These are phyloP conservation scores for Arabidopsis lyrata DNA, from an alignment of 441 rosid species.

Conservation along the genomic window DNA sequence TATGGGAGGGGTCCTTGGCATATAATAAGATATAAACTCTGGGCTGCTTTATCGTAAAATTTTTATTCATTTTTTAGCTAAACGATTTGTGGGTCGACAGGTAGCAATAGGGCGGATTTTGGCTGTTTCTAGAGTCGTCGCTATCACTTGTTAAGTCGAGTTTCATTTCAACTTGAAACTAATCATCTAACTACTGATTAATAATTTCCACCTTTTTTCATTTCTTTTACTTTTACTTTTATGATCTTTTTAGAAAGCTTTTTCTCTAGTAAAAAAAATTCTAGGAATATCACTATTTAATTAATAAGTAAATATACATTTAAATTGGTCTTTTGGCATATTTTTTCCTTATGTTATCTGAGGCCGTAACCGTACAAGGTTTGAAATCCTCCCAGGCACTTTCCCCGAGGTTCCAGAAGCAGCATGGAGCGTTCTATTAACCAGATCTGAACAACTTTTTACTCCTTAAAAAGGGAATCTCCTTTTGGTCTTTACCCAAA, in stretches of 20 bases:
- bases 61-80: slow-evolving; percentile 20
- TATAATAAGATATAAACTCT: slow-evolving; percentile 31
- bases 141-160: slow-evolving; percentile 44
- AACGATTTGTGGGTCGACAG: slow-evolving; percentile 45
- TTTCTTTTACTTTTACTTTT: slow-evolving; percentile 27
- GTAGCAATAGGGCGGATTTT: slow-evolving; percentile 43
- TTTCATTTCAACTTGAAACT: slow-evolving; percentile 38
- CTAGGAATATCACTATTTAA: background rate
- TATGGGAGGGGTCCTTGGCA: background rate
- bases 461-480: too few species aligned
- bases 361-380: too few species aligned
- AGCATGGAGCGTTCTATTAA: too few species aligned
- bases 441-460: too few species aligned
- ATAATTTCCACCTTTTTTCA: slow-evolving; percentile 38
- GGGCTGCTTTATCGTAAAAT: slow-evolving; percentile 36
- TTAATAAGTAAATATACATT: too few species aligned
- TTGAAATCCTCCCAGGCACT: too few species aligned
- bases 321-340: too few species aligned
- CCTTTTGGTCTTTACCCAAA: too few species aligned
- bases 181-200: slow-evolving; percentile 41
- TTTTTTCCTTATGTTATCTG: too few species aligned
- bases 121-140: slow-evolving; percentile 47
- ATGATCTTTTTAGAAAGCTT: background rate
- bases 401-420: too few species aligned
- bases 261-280: background rate